phyloP scores from a whole-genome alignment of 768 basidiomycete species.

The Coprinellus aureogranulatus region DNA sequence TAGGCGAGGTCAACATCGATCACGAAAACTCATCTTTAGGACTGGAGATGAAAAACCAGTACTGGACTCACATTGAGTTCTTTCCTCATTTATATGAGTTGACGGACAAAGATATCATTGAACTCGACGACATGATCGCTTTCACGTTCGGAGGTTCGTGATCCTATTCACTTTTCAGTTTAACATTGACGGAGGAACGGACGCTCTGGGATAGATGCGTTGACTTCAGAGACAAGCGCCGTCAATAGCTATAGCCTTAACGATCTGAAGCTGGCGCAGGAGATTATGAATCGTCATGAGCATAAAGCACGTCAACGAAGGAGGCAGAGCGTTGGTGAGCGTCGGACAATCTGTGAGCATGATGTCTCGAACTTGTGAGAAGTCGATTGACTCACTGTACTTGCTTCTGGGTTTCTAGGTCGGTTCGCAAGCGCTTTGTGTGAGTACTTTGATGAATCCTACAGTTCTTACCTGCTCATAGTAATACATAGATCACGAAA shows the following conservation, averaged over 20 bases:
- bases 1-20: constrained; percentile 20
- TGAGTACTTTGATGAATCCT: not conserved
- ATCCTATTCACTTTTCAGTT: constrained; percentile 9
- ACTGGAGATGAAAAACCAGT: constrained; percentile 15
- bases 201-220: constrained; percentile 19
- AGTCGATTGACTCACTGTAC: too few species aligned
- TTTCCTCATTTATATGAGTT: constrained; percentile 25
- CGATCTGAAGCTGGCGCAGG: constrained; percentile 7
- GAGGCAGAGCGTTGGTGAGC: not conserved
- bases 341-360: constrained; percentile 7
- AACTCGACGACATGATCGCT: constrained; percentile 29
- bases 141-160: constrained; percentile 27
- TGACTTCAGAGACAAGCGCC: constrained; percentile 24
- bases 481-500: constrained; percentile 27
- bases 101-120: constrained; percentile 19
- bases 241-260: constrained; percentile 22
- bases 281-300: not conserved
- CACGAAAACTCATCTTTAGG: constrained; percentile 14
- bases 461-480: not conserved
- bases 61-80: constrained; percentile 28
- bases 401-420: not conserved
- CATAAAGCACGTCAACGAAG: not conserved
- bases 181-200: not conserved
- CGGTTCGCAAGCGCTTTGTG: not conserved
- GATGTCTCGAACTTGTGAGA: not conserved